Conservation (phyloP, 2,329 filamentous ascomycete genomes). For the Aaosphaeria arxii region DNA sequence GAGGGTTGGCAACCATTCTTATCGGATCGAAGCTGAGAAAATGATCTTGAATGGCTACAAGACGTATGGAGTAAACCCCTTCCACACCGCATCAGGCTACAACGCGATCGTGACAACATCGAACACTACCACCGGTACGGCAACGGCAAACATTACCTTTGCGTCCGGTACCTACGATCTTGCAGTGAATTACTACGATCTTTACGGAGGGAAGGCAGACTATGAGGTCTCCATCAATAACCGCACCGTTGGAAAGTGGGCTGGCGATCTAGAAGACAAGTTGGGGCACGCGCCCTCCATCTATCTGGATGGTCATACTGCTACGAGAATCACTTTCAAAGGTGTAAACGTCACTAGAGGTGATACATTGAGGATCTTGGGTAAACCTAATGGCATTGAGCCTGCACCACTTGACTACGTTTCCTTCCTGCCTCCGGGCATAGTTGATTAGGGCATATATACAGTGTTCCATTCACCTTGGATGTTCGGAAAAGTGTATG, state of each 20-base stretch:
- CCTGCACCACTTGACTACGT: conserved; percentile 67
- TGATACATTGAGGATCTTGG: conserved; percentile 54
- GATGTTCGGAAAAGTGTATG: no score
- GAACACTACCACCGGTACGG: conserved; percentile 53
- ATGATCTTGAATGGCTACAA: conserved; percentile 62
- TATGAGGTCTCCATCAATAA: conserved; percentile 57
- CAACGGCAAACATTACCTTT: conserved; percentile 46
- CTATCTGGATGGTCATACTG: conserved; percentile 64
- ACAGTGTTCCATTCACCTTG: no score
- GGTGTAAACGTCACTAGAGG: conserved; percentile 51
- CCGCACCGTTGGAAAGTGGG: conserved; percentile 55
- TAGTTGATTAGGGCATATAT: conserved; percentile 47
- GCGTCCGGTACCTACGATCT: conserved; percentile 59
- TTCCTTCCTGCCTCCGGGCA: conserved; percentile 56
- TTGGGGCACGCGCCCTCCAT: conserved; percentile 58
- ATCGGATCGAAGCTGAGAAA: conserved; percentile 66
- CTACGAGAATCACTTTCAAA: conserved; percentile 59
- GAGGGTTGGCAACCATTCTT: conserved; percentile 60
- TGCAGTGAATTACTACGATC: conserved; percentile 65
- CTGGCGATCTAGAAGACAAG: conserved; percentile 57
- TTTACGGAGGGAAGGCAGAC: conserved; percentile 55
- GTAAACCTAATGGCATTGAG: conserved; percentile 59
- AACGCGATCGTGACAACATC: conserved; percentile 55
- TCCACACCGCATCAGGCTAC: conserved; percentile 57
- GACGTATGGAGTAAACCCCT: conserved; percentile 53